Evolutionary conservation across 176 grass and related monocot genomes (phyloP).

Genomic region (Tillandsia leiboldiana): DNA sequence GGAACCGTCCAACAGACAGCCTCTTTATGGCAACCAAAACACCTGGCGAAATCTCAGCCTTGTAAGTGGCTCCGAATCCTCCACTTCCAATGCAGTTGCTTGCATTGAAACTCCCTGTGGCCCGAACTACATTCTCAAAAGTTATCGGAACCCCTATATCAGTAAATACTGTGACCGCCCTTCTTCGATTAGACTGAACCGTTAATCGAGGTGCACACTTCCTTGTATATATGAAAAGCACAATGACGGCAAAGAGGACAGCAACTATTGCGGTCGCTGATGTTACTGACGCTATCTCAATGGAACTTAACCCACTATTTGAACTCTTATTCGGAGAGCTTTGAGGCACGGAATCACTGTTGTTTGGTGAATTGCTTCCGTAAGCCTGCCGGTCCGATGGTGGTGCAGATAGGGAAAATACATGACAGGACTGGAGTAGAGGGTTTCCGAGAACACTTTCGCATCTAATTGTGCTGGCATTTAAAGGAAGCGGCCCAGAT

Average conservation of each 20-base stretch:
- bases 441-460: constrained; percentile 82
- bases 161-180: constrained; percentile 66
- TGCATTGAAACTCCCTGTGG: constrained; percentile 85
- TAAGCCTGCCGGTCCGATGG: constrained; percentile 43
- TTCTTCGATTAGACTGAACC: constrained; percentile 47
- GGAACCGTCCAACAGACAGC: constrained; percentile 80
- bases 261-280: constrained; percentile 88
- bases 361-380: constrained; percentile 34
- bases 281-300: constrained; percentile 93
- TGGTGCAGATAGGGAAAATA: constrained; percentile 55
- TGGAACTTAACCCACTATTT: constrained; percentile 60
- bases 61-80: constrained; percentile 94
- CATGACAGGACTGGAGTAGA: constrained; percentile 72
- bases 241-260: constrained; percentile 80
- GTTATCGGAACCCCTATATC: constrained; percentile 67
- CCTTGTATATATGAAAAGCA: constrained; percentile 87
- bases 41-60: constrained; percentile 89
- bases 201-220: constrained; percentile 57
- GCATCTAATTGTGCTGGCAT: constrained; percentile 59
- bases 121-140: constrained; percentile 74
- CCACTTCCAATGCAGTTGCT: constrained; percentile 98
- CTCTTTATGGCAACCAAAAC: constrained; percentile 92
- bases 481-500: constrained; percentile 70
- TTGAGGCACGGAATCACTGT: constrained; percentile 28
- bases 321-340: constrained; percentile 38